Evolutionary conservation across 768 basidiomycete genomes (phyloP), one percentile per base, ranked within the genome.

Genomic region (Strobilomyces confusus): DNA sequence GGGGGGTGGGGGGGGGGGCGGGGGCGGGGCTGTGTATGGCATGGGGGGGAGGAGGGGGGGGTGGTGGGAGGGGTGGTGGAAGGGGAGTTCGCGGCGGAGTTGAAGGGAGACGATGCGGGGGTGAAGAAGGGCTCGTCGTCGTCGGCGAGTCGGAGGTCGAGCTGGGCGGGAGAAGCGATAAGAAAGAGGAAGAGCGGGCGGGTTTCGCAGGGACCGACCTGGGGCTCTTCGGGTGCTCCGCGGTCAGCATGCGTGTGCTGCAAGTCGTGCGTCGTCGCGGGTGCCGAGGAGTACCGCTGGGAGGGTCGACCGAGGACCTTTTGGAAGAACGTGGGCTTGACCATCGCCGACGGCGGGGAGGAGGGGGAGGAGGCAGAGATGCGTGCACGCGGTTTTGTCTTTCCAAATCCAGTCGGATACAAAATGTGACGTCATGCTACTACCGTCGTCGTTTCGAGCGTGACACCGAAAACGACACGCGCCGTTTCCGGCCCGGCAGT

Each of bases 251-350:
- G 48, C 34, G 32, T n/a, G 36, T 58, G 32, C 46, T 32, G 48
- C 51, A 30, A 6, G 19, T 65, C 51, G 43, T 41, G 25, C 1
- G 51, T 40, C 30, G 58, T 50, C 29, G 43, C 56, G 0, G 78
- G 30, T 3, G 75, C 4, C 17, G 62, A 62, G 66, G 62, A 62
- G 66, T 89, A 89, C 0, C 76, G 70, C 64, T 86, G 82, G 1
- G 86, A 87, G 12, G 87, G 87, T 48, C 75, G 66, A 48, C 81
- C 79, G 40, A 90, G 74, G 41, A 88, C 66, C 37, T 74, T 75
- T 67, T 89, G 86, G 48, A 84, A 60, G 44, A 84, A 63, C 5
- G 81, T 80, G 44, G 82, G 80, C 63, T 77, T 81, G 26, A 72
- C 69, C 82, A 83, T 83, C 56, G 50, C 29, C 61, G 52, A 15